These are phyloP conservation scores for Penicillium angulare DNA, from an alignment of 495 filamentous ascomycete species.

Conservation along the genomic window DNA sequence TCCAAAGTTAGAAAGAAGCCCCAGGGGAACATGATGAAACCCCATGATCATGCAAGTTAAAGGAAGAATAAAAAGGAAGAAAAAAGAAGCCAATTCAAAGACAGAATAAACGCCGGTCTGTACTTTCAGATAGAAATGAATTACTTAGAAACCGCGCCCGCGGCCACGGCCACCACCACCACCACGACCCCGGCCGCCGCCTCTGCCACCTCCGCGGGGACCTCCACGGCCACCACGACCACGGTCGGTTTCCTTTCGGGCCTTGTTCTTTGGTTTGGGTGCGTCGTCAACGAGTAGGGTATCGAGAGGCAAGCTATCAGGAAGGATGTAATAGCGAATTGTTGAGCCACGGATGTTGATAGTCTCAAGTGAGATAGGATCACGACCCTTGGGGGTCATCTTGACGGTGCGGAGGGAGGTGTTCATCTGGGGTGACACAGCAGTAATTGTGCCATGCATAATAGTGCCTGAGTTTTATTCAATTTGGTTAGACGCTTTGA, in stretches of 20 bases:
- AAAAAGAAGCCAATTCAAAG: slow-evolving; percentile 14
- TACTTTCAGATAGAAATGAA: slow-evolving; percentile 20
- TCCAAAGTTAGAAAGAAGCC: slow-evolving; percentile 17
- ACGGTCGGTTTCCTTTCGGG: slow-evolving; percentile 83
- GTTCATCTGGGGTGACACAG: slow-evolving; percentile 97
- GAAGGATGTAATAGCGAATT: slow-evolving; percentile 91
- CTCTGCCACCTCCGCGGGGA: slow-evolving; percentile 49
- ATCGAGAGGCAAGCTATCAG: slow-evolving; percentile 90
- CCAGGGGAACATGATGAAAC: slow-evolving; percentile 19
- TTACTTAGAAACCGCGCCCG: slow-evolving; percentile 47
- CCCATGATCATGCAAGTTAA: slow-evolving; percentile 27
- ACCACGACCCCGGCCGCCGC: slow-evolving; percentile 57
- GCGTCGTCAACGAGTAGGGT: slow-evolving; percentile 93
- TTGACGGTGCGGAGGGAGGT: slow-evolving; percentile 89
- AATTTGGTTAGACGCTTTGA: neutral
- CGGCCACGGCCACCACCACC: slow-evolving; percentile 67
- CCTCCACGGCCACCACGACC: slow-evolving; percentile 55
- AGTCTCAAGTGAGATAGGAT: slow-evolving; percentile 83
- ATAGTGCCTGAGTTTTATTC: slow-evolving; percentile 66
- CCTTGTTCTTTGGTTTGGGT: slow-evolving; percentile 99
- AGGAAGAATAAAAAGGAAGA: no score
- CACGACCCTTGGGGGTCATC: slow-evolving; percentile 85
- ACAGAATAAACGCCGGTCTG: slow-evolving; percentile 29
- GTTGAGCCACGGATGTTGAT: slow-evolving; percentile 95
- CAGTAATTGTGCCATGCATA: slow-evolving; percentile 91